phyloP scores from a whole-genome alignment of 306 rosid genomes.

The Gastrolobium bilobum region DNA sequence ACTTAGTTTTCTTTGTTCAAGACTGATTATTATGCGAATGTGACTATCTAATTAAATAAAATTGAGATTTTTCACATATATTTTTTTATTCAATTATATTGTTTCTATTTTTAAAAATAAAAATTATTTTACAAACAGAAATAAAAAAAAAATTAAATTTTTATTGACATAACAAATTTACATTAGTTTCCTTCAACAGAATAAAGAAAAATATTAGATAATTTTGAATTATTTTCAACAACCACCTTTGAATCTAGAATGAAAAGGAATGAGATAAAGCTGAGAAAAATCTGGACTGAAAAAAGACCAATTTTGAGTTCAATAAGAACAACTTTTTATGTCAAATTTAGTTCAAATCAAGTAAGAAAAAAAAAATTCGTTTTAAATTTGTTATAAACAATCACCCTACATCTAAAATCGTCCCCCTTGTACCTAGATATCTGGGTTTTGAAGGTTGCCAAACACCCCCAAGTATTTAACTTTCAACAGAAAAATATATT shows the following conservation, averaged over 20 bases:
- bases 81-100: conserved; percentile 1
- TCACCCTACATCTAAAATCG: too few species aligned
- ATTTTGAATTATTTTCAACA: not conserved
- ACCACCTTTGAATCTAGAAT: too few species aligned
- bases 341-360: too few species aligned
- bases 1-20: conserved; percentile 5
- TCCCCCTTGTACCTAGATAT: not conserved
- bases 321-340: too few species aligned
- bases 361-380: too few species aligned
- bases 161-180: not conserved
- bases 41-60: conserved; percentile 19
- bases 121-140: too few species aligned
- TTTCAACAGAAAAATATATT: not conserved
- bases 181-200: not conserved
- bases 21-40: not conserved
- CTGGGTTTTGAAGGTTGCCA: not conserved
- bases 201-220: not conserved
- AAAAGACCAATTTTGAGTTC: too few species aligned
- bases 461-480: not conserved
- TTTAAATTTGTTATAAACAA: too few species aligned
- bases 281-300: too few species aligned
- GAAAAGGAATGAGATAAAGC: too few species aligned
- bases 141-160: too few species aligned
- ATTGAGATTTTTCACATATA: not conserved
- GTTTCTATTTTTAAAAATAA: not conserved